These are phyloP conservation scores for Amoeboaphelidium protococcarum DNA, from an alignment of 371 early-diverging fungal species.

Conservation along the genomic window DNA sequence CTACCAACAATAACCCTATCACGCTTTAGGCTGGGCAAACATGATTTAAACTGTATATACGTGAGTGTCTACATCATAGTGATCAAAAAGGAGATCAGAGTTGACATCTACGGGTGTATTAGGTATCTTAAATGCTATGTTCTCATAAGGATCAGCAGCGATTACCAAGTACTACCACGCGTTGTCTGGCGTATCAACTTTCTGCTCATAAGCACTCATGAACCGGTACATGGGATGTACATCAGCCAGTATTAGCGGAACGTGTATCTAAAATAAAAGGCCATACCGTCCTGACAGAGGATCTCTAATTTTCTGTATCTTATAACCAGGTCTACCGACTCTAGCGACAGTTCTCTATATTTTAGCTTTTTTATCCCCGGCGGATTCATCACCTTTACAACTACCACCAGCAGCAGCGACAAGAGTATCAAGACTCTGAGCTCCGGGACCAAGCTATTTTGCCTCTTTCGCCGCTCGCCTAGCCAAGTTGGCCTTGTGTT, in stretches of 20 bases:
- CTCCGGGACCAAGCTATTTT: slow-evolving; percentile 14
- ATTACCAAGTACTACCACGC: slow-evolving; percentile 71
- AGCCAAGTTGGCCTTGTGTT: slow-evolving; percentile 86
- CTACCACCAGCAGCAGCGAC: no score
- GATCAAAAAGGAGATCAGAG: slow-evolving; percentile 58
- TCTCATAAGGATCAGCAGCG: slow-evolving; percentile 93
- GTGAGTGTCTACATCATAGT: slow-evolving; percentile 79
- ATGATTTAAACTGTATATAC: slow-evolving; percentile 74
- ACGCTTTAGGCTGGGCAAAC: no score
- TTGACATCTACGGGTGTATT: slow-evolving; percentile 62
- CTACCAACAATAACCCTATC: no score
- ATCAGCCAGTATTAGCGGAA: slow-evolving; percentile 57
- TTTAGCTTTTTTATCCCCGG: no score
- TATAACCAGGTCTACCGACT: slow-evolving; percentile 93
- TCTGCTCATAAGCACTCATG: slow-evolving; percentile 92
- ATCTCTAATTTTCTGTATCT: slow-evolving; percentile 69
- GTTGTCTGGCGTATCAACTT: slow-evolving; percentile 62
- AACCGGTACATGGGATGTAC: slow-evolving; percentile 66
- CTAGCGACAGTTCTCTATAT: slow-evolving; percentile 27
- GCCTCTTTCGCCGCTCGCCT: slow-evolving; percentile 73
- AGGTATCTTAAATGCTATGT: slow-evolving; percentile 77
- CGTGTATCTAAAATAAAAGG: slow-evolving; percentile 71
- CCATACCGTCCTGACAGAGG: slow-evolving; percentile 64
- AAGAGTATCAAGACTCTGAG: no score
- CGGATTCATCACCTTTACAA: no score